These are phyloP conservation scores for Zygosaccharomyces kombuchaensis DNA, from an alignment of 805 yeast genomes.

Conservation along the genomic window DNA sequence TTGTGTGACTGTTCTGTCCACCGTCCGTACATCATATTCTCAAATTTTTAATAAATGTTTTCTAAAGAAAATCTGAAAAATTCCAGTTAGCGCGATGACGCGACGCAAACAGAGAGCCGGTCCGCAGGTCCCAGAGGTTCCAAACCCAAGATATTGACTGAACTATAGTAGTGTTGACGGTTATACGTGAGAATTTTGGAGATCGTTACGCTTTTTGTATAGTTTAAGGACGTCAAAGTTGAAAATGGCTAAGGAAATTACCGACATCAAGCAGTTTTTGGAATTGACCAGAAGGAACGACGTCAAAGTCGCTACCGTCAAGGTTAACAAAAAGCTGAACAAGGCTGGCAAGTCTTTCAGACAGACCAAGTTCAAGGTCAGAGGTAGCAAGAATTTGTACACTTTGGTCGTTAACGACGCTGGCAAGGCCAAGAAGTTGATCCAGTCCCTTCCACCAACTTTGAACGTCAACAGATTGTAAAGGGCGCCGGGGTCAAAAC, in stretches of 20 bases:
- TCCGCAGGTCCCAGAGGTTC: neutral
- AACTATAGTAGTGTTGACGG: neutral
- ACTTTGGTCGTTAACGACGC: conserved; percentile 93
- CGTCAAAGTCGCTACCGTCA: conserved; percentile 89
- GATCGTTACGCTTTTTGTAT: neutral
- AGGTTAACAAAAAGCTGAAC: conserved; percentile 82
- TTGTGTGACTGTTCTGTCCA: conserved; percentile 1
- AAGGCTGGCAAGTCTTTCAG: conserved; percentile 78
- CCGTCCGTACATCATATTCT: neutral
- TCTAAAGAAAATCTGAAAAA: neutral
- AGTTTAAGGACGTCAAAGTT: conserved; percentile 7
- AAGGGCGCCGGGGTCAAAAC: conserved; percentile 14
- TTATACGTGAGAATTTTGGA: neutral
- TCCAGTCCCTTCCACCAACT: conserved; percentile 95
- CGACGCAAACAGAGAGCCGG: neutral
- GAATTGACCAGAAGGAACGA: conserved; percentile 95
- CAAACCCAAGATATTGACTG: neutral
- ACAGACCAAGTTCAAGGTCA: conserved; percentile 98
- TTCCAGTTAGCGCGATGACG: neutral
- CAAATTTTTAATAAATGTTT: neutral
- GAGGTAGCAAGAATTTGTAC: conserved; percentile 93
- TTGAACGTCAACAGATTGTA: conserved; percentile 59
- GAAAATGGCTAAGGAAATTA: conserved; percentile 61
- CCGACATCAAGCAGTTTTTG: conserved; percentile 95
- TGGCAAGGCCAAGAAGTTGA: conserved; percentile 95